These are phyloP conservation scores for Ophiostoma sp. DNA, from an alignment of 2,329 filamentous ascomycete species.

Conservation along the genomic window DNA sequence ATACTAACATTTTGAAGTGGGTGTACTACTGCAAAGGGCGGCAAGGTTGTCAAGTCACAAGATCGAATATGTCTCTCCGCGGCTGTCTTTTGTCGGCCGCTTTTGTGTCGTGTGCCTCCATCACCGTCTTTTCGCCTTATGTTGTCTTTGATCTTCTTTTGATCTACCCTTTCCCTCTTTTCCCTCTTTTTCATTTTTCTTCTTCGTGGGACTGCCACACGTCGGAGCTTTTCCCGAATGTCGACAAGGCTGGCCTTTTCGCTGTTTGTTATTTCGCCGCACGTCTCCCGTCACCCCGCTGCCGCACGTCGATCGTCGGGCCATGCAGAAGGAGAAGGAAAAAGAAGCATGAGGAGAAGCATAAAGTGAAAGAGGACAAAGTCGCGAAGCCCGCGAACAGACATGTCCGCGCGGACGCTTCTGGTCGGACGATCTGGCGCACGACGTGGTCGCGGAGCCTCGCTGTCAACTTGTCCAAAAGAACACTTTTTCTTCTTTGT, in stretches of 20 bases:
- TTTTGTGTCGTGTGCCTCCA: neutral
- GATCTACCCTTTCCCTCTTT: neutral
- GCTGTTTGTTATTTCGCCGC: neutral
- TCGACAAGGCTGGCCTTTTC: neutral
- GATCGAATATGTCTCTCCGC: neutral
- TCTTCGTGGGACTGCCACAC: neutral
- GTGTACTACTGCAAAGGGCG: neutral
- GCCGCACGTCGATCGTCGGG: neutral
- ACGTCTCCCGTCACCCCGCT: neutral
- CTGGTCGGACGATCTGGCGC: neutral
- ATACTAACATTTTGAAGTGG: neutral
- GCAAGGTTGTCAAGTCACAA: neutral
- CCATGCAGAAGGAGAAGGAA: neutral
- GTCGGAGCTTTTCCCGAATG: neutral
- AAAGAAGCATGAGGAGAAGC: neutral
- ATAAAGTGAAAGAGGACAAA: constrained; percentile 1
- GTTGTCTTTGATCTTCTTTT: neutral
- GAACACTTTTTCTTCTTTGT: neutral
- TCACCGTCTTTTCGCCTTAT: neutral
- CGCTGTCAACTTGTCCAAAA: neutral
- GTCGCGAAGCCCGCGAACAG: neutral
- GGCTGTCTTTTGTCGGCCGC: neutral
- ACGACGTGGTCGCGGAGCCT: neutral
- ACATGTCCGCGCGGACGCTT: neutral
- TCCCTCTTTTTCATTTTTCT: neutral